Evolutionary conservation across 2,329 filamentous ascomycete species (phyloP), one percentile per base, ranked within the genome.

Genomic region (Alternaria arbusti): DNA sequence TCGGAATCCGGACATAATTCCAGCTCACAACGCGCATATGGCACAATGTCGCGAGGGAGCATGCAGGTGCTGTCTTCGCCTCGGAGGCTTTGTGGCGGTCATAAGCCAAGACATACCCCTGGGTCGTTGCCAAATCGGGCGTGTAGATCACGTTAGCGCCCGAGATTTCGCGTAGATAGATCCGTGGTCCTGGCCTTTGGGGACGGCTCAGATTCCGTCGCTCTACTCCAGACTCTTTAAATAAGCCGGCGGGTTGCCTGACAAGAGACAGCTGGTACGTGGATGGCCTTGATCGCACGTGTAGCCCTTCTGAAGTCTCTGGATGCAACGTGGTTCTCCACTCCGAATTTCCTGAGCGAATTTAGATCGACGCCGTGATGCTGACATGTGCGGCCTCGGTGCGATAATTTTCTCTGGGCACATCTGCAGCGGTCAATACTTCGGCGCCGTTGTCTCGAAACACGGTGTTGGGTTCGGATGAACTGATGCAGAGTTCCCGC

Each of bases 71-170:
- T 40, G 36, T 36, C 15, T 22, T 36, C n/a, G 15, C 12, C 10
- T 28, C 49, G 45, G 54, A 32, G 54, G 22, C 28, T 30, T 40
- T 51, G 36, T 62, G 46, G 54, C 54, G 51, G 47, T 23, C 59
- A 23, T 49, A 23, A 57, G 54, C 54, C 57, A 62, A 57, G 51
- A 47, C 13, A 12, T 12, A 10, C 59, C 59, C 59, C 55, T 58
- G 54, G 20, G 25, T 54, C 26, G 23, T 45, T 40, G 25, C 54
- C 54, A 46, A 44, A 51, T 54, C 22, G n/a, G 50, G 47, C 7
- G 11, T 32, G 59, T 44, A 45, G 59, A 62, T 62, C 59, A 12
- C 23, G 11, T 22, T 62, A 62, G 59, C 54, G 54, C 45, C 59
- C 59, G 59, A 36, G 54, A 30, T 46, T 46, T 51, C 44, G 51